phyloP scores from a whole-genome alignment of 805 yeast genomes.

The Myxozyma lipomycoides region DNA sequence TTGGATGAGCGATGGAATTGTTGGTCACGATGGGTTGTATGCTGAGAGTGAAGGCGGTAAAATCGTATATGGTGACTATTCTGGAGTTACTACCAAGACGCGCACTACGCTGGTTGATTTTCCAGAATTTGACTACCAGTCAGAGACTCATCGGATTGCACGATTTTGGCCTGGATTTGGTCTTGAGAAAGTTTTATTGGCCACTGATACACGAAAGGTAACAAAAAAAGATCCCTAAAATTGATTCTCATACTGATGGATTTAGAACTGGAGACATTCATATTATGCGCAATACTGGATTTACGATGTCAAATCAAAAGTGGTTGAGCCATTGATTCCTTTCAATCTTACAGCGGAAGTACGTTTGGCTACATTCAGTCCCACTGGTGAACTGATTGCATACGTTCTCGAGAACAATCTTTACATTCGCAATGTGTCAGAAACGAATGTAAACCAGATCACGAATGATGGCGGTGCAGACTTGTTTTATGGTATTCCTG shows the following conservation, averaged over 20 bases:
- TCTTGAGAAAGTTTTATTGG: slow-evolving; percentile 47
- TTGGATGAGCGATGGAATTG: slow-evolving; percentile 27
- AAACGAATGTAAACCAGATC: slow-evolving; percentile 43
- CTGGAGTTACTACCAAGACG: slow-evolving; percentile 16
- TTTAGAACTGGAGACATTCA: slow-evolving; percentile 65
- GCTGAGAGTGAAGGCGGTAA: slow-evolving; percentile 21
- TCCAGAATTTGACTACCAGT: slow-evolving; percentile 10
- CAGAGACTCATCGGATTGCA: slow-evolving; percentile 8
- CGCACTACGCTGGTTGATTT: slow-evolving; percentile 15
- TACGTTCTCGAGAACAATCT: slow-evolving; percentile 68
- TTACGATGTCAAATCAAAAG: slow-evolving; percentile 44
- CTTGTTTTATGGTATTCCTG: slow-evolving; percentile 83
- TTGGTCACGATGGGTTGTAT: slow-evolving; percentile 25
- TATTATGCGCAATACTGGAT: slow-evolving; percentile 59
- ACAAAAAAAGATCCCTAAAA: not conserved
- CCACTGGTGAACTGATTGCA: slow-evolving; percentile 61
- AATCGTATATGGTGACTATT: slow-evolving; percentile 23
- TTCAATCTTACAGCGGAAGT: slow-evolving; percentile 33
- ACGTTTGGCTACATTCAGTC: slow-evolving; percentile 70
- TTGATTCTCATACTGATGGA: not conserved
- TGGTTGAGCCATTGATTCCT: slow-evolving; percentile 36
- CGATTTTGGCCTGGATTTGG: slow-evolving; percentile 24
- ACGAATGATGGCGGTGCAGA: slow-evolving; percentile 64
- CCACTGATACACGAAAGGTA: slow-evolving; percentile 44
- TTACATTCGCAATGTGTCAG: slow-evolving; percentile 50